Evolutionary conservation across 2,329 filamentous ascomycete species (phyloP).

Genomic region (Xylaria sp.): DNA sequence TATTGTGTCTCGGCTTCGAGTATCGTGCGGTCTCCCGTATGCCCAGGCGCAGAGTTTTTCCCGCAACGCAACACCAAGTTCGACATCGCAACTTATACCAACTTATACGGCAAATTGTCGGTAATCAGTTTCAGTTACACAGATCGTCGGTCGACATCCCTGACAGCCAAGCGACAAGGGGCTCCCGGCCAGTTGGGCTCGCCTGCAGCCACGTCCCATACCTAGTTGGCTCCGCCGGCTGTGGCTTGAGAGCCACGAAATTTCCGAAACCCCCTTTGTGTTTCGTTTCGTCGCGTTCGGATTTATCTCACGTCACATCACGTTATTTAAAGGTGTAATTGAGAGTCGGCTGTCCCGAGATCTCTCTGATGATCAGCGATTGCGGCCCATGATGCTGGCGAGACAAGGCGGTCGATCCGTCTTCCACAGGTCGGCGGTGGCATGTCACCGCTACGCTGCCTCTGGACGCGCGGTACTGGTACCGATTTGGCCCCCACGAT

Average conservation of each 20-base stretch:
- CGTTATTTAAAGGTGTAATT: conserved; percentile 4
- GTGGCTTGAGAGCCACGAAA: conserved; percentile 17
- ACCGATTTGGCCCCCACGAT: conserved; percentile 20
- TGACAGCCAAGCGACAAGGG: neutral
- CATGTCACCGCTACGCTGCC: conserved; percentile 15
- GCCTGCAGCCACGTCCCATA: conserved; percentile 10
- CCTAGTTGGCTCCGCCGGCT: conserved; percentile 5
- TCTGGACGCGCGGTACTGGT: conserved; percentile 9
- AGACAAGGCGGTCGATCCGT: conserved; percentile 11
- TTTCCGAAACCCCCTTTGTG: conserved; percentile 10
- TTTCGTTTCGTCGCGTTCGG: conserved; percentile 8
- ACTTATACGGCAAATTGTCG: neutral
- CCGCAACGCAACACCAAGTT: neutral
- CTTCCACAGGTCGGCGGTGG: conserved; percentile 14
- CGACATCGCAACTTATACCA: neutral
- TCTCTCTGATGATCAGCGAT: conserved; percentile 9
- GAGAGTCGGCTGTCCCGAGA: conserved; percentile 2
- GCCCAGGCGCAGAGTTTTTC: neutral
- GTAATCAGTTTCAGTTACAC: neutral
- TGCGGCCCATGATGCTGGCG: conserved; percentile 14
- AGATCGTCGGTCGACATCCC: neutral
- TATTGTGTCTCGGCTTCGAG: too few species aligned
- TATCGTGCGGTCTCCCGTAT: too few species aligned
- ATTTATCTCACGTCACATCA: conserved; percentile 7
- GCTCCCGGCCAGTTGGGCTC: conserved; percentile 4